Percentiles rank a stretch among this genome's conserved stretches.
Evolutionary conservation across 768 basidiomycete species (phyloP).

Genomic region (Termitomyces sp.): DNA sequence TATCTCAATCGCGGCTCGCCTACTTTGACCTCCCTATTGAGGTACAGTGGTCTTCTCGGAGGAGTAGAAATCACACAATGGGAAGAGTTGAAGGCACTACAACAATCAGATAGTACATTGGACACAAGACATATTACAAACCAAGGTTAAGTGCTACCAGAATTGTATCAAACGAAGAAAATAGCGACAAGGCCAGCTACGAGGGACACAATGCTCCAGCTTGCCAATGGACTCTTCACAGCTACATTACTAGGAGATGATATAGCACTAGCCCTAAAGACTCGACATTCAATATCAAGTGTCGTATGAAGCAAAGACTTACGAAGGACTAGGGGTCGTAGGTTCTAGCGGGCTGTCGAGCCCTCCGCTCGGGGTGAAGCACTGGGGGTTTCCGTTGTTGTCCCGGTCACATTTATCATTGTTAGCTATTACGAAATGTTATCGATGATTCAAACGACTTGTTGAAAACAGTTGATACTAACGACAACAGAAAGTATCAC

Average conservation of each 20-base stretch:
- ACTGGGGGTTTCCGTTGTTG: not conserved
- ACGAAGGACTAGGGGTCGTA: not conserved
- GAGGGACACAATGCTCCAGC: not conserved
- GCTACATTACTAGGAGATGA: not conserved
- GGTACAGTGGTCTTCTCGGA: too few relatives aligned
- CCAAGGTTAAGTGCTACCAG: too few relatives aligned
- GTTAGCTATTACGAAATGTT: not conserved
- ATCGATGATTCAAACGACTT: not conserved
- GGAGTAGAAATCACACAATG: too few relatives aligned
- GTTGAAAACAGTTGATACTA: not conserved
- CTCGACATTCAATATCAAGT: not conserved
- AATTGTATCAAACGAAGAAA: not conserved
- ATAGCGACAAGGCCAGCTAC: not conserved
- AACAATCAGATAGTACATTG: too few relatives aligned
- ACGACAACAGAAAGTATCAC: constrained; percentile 1
- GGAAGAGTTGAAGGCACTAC: too few relatives aligned
- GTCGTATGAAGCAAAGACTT: not conserved
- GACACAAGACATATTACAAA: too few relatives aligned
- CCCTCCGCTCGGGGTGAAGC: not conserved
- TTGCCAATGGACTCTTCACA: not conserved
- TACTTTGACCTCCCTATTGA: too few relatives aligned
- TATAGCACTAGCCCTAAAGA: not conserved
- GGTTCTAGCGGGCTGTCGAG: not conserved
- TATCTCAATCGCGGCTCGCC: too few relatives aligned
- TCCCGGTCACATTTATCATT: not conserved